Evolutionary conservation across 495 filamentous ascomycete genomes (phyloP).

Genomic region (Lasiosphaeria hispida): DNA sequence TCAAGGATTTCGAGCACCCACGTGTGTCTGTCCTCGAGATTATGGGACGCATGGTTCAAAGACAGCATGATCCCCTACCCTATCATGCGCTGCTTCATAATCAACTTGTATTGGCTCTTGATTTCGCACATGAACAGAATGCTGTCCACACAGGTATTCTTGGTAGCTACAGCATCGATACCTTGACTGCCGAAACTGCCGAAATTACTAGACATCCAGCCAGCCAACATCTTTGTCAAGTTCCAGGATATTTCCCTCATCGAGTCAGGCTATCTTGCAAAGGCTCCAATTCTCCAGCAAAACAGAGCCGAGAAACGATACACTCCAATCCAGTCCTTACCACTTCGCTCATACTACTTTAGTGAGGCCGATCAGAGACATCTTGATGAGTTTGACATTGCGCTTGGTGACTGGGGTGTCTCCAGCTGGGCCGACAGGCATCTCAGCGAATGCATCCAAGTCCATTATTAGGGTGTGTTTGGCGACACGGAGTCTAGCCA

Average conservation of each 20-base stretch:
- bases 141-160: constrained; percentile 20
- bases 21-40: constrained; percentile 49
- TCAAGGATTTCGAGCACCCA: constrained; percentile 47
- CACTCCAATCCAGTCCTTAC: constrained; percentile 10
- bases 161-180: background rate
- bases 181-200: background rate
- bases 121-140: constrained; percentile 12
- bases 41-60: constrained; percentile 33
- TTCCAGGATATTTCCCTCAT: constrained; percentile 15
- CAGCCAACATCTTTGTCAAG: constrained; percentile 22
- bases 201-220: constrained; percentile 14
- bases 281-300: constrained; percentile 12
- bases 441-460: constrained; percentile 30
- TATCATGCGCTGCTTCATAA: constrained; percentile 9
- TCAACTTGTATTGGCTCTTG: constrained; percentile 8
- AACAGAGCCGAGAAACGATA: constrained; percentile 14
- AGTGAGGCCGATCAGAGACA: background rate
- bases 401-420: constrained; percentile 32
- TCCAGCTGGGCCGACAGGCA: constrained; percentile 28
- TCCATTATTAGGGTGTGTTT: no score
- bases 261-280: constrained; percentile 9
- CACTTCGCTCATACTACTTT: constrained; percentile 16
- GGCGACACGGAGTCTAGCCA: no score
- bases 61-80: constrained; percentile 5
- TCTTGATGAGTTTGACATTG: constrained; percentile 14